Evolutionary conservation across 495 filamentous ascomycete genomes (phyloP).

Genomic region (Neurospora pannonica): DNA sequence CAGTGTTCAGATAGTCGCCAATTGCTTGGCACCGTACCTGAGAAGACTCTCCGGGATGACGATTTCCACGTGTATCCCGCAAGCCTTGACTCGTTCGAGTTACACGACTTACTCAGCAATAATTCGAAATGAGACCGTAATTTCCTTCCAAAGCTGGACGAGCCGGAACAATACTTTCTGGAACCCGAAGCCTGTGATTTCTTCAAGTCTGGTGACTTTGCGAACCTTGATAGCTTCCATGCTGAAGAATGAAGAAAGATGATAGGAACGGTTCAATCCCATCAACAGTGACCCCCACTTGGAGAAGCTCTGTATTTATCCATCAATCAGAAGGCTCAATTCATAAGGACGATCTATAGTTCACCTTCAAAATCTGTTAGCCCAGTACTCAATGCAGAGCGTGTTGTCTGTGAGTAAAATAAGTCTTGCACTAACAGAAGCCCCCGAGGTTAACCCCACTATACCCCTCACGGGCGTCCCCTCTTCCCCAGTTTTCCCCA

Average conservation of each 20-base stretch:
- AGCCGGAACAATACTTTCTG: too few relatives aligned
- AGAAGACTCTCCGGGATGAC: neutral
- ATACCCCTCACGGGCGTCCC: neutral
- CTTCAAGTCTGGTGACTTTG: neutral
- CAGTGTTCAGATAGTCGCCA: neutral
- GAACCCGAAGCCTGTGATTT: neutral
- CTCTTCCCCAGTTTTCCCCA: neutral
- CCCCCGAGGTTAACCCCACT: constrained; percentile 7
- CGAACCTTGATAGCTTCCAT: neutral
- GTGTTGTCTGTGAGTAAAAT: too few relatives aligned
- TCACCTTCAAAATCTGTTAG: neutral
- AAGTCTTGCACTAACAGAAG: neutral
- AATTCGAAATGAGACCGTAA: neutral
- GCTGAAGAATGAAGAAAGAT: neutral
- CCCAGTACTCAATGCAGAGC: too few relatives aligned
- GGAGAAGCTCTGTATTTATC: constrained; percentile 16
- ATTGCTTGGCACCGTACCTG: neutral
- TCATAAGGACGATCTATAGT: neutral
- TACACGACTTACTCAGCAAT: neutral
- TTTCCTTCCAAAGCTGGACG: too few relatives aligned
- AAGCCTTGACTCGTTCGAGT: neutral
- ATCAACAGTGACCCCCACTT: neutral
- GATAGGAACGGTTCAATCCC: neutral
- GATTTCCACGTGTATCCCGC: neutral
- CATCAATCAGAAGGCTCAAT: constrained; percentile 24